These are phyloP conservation scores for Globisporangium perplexum DNA, from an alignment of 352 stramenopile species.

Conservation along the genomic window DNA sequence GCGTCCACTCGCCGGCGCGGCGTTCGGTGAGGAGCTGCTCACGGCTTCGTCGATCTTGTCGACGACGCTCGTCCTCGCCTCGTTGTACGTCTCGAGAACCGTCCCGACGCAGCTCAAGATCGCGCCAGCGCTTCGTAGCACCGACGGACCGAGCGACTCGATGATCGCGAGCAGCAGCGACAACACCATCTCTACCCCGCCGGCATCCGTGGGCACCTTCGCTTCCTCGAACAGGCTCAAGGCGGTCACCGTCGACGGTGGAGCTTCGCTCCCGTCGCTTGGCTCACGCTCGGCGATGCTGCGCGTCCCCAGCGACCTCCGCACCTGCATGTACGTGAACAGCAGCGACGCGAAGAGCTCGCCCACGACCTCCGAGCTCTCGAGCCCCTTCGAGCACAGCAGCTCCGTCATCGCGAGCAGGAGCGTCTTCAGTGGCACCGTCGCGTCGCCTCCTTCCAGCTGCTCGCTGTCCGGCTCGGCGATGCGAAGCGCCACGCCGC, in stretches of 20 bases:
- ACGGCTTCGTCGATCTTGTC: constrained; percentile 11
- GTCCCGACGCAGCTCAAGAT: constrained; percentile 70
- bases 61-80: constrained; percentile 18
- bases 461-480: neutral
- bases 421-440: constrained; percentile 25
- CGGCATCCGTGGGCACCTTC: constrained; percentile 25
- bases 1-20: neutral
- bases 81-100: constrained; percentile 58
- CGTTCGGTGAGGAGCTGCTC: neutral
- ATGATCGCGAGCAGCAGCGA: constrained; percentile 66
- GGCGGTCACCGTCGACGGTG: neutral
- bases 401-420: constrained; percentile 47
- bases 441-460: constrained; percentile 13
- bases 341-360: constrained; percentile 74
- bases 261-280: neutral
- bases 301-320: neutral
- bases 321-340: constrained; percentile 70
- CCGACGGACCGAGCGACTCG: constrained; percentile 61
- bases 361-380: constrained; percentile 57
- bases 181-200: constrained; percentile 51
- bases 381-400: constrained; percentile 54
- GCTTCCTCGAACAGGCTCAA: constrained; percentile 23
- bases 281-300: neutral
- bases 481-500: constrained; percentile 44
- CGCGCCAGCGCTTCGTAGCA: constrained; percentile 57